Base-by-base conservation (phyloP, 2,329 filamentous ascomycete species). In the Pseudogymnoascus sp. region DNA sequence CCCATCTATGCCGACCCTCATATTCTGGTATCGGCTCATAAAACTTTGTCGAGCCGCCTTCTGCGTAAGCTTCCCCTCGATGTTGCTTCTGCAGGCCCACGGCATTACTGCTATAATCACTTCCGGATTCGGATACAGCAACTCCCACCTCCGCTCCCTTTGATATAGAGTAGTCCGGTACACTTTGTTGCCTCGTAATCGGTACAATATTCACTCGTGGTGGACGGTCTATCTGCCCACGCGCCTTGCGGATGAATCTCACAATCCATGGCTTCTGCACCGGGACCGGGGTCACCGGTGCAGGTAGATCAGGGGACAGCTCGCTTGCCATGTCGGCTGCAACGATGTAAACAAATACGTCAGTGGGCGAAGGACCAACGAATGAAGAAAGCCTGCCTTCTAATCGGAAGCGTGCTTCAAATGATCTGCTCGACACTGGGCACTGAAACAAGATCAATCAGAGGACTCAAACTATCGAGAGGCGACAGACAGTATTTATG, bases 1-100 rank as follows among this genome's bases (percentile, higher is more conserved):
- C 67, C 60, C 68, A 70, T 16, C 68, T 63, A 58, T 69, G 66
- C 1, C 66, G 55, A 33, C 67, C 68, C 42, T 71, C 69, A 65
- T 68, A 70, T 2, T 45, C 64, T 9, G 63, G 63, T 16, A 66
- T 65, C 12, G 69, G 69, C 9, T 66, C 63, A 58, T 70, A 70
- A 30, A 68, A 58, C 60, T 69, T 67, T 1, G 65, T 61, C 22
- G 16, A 33, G 14, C 59, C 59, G 52, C 59, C 59, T 19, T 52
- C 45, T 4, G 45, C 45, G 8, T 16, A 52, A 3, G 45, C 45
- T 19, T 52, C 45, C 30, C 45, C 45, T 5, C 45, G 45, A 11
- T 52, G 45, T 30, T 52, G 45, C 14, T 30, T 30, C n/a, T 52
- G 45, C 2, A 19, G 2, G n/a, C 25, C 45, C 14, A 30, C 25